Evolutionary conservation across 2,329 filamentous ascomycete species (phyloP).

Genomic region (Botrytis paeoniae): DNA sequence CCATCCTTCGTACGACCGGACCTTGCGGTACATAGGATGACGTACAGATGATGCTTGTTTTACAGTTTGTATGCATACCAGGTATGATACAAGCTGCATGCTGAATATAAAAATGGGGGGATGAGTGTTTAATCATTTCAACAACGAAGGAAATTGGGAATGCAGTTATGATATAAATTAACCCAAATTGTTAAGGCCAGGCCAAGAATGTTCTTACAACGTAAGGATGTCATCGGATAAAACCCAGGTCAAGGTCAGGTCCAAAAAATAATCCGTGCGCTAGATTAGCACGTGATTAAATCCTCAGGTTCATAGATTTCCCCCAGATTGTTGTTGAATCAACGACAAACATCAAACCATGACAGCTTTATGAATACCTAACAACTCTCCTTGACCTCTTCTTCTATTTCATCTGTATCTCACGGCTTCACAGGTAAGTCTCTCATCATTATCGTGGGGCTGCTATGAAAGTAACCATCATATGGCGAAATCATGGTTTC

Average conservation of each 20-base stretch:
- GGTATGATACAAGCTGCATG: neutral
- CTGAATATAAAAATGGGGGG: neutral
- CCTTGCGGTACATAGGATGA: neutral
- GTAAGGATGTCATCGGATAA: neutral
- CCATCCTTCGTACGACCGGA: neutral
- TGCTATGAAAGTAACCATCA: constrained; percentile 18
- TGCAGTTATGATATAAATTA: neutral
- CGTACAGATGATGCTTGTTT: neutral
- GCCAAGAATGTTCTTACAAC: neutral
- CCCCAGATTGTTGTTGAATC: neutral
- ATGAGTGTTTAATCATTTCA: neutral
- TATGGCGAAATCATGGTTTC: constrained; percentile 14
- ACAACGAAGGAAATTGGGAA: neutral
- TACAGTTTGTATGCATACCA: neutral
- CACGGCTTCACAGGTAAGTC: constrained; percentile 2
- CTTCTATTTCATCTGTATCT: neutral
- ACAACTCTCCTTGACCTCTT: constrained; percentile 18
- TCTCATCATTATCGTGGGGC: constrained; percentile 12
- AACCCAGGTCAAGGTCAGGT: neutral
- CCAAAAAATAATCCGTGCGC: neutral
- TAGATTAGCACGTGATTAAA: neutral
- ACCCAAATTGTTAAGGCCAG: neutral
- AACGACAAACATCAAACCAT: constrained; percentile 18
- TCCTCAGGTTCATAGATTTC: constrained; percentile 10
- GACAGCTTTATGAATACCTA: constrained; percentile 18